Conservation (phyloP, 2,329 filamentous ascomycete species). For the Fusarium sp. region DNA sequence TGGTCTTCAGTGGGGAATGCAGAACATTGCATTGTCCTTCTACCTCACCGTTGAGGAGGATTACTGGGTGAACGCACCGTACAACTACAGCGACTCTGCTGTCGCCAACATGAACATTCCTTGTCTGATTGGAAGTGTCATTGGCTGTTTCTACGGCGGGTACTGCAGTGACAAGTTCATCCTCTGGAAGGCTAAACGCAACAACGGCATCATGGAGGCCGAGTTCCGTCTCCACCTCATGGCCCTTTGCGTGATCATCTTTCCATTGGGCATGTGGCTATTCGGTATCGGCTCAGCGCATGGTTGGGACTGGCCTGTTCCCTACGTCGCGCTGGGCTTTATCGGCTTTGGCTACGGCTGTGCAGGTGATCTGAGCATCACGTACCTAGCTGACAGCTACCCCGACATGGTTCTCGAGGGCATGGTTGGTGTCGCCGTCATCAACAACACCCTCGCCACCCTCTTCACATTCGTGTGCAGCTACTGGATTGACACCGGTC, state of each 20-base stretch:
- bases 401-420: conserved; percentile 66
- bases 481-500: conserved; percentile 58
- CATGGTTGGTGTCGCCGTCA: conserved; percentile 66
- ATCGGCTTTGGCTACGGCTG: conserved; percentile 69
- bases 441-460: conserved; percentile 65
- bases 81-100: conserved; percentile 62
- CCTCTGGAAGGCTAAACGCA: conserved; percentile 62
- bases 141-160: conserved; percentile 66
- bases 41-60: conserved; percentile 67
- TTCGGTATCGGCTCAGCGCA: conserved; percentile 62
- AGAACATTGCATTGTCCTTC: conserved; percentile 69
- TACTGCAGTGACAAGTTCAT: conserved; percentile 66
- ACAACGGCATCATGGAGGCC: conserved; percentile 63
- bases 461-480: conserved; percentile 63
- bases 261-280: conserved; percentile 60
- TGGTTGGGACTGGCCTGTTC: conserved; percentile 61
- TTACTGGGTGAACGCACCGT: conserved; percentile 62
- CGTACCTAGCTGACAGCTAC: conserved; percentile 65
- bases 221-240: conserved; percentile 64
- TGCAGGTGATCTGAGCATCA: conserved; percentile 64
- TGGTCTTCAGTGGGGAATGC: conserved; percentile 67
- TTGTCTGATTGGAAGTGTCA: conserved; percentile 61
- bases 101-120: conserved; percentile 68
- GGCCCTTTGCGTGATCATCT: conserved; percentile 59
- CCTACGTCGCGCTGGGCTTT: conserved; percentile 65